Evolutionary conservation across 2,329 filamentous ascomycete genomes (phyloP), one percentile per base, ranked within the genome.

Genomic region (Podosphaera xanthii): DNA sequence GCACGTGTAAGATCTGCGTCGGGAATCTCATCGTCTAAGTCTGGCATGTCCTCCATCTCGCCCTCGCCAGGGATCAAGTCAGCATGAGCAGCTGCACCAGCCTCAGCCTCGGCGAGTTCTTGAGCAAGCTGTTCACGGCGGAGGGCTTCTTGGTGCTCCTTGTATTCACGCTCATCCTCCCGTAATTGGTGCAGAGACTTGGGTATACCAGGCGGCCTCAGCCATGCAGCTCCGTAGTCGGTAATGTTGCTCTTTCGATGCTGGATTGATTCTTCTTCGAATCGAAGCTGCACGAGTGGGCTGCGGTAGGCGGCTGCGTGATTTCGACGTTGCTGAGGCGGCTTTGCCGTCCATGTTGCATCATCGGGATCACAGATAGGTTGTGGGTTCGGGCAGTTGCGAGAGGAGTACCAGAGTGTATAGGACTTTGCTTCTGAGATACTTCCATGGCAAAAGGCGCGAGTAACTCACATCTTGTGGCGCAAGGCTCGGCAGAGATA

Each of bases 161-260:
- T 84, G 59, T 86, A 79, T 73, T 98, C 92, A 9, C 86, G 80
- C 64, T 84, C 82, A 73, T 98, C 92, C 71, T 98, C 92, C 49
- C 86, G 83, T 72, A 89, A 80, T 62, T 94, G 89, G 68, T 94
- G 84, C 61, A 95, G 80, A 0, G 91, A 95, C 75, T 97, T 98
- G 60, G 81, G 71, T 59, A 95, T 78, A 6, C 91, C 92, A 0
- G 88, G 89, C 0, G 92, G 92, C 60, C 85, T 86, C 59, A 98
- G 83, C 92, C 92, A 98, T 52, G 79, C 80, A 64, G 83, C 86
- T 61, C 92, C 92, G 68, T 94, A 96, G 67, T 89, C 86, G 55
- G 85, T 80, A 36, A 97, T 84, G 64, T 91, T 88, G 55, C 80
- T 73, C 67, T 90, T 88, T 54, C 91, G 87, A 7, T 84, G 78